Evolutionary conservation across 441 rosid species (phyloP).

Genomic region (Syzygium malaccense): DNA sequence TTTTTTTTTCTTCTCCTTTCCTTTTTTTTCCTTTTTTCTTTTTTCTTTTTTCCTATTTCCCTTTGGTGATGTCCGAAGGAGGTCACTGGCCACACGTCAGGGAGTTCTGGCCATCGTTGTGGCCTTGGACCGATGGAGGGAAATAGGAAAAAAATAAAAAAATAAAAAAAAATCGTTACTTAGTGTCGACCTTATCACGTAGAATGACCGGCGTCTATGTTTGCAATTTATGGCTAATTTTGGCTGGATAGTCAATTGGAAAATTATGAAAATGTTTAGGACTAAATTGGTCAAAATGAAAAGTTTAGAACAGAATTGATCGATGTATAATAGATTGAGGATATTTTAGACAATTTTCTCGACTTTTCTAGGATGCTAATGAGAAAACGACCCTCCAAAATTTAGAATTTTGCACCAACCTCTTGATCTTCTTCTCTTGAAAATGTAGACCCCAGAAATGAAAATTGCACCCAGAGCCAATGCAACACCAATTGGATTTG

Average conservation of each 20-base stretch:
- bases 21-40: too few species aligned
- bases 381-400: not conserved
- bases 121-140: too few species aligned
- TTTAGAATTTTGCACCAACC: not conserved
- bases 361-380: not conserved
- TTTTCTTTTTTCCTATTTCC: too few species aligned
- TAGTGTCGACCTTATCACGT: not conserved
- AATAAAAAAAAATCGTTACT: too few species aligned
- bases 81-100: too few species aligned
- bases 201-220: rapidly evolving
- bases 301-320: not conserved
- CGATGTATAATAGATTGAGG: too few species aligned
- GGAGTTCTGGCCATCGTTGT: too few species aligned
- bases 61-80: too few species aligned
- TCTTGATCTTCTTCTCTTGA: not conserved
- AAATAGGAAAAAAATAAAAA: too few species aligned
- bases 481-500: not conserved
- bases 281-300: not conserved
- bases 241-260: not conserved
- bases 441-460: not conserved
- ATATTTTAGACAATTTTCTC: too few species aligned
- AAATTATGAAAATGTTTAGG: too few species aligned
- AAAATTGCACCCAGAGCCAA: not conserved
- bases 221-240: not conserved
- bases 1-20: too few species aligned